These are phyloP conservation scores for Pyrenopolyporus hunteri DNA, from an alignment of 495 filamentous ascomycete species.

Conservation along the genomic window DNA sequence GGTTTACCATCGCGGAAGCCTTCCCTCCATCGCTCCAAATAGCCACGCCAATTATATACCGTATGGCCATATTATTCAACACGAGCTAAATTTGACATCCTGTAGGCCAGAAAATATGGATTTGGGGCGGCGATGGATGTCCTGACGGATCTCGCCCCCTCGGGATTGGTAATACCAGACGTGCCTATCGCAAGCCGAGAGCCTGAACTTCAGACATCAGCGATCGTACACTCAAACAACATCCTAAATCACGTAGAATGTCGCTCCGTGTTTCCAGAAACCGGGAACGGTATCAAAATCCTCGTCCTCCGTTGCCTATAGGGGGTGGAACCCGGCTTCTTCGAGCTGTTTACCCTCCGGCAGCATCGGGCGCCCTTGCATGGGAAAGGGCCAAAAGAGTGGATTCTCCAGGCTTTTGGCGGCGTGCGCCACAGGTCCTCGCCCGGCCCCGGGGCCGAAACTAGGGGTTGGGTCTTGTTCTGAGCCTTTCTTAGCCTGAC, in stretches of 20 bases:
- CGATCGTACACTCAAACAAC: too few species aligned
- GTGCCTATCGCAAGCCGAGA: too few species aligned
- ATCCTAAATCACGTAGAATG: too few species aligned
- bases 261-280: not conserved
- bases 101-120: too few species aligned
- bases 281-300: not conserved
- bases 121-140: too few species aligned
- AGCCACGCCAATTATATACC: not conserved
- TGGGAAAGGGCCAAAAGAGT: slow-evolving; percentile 61
- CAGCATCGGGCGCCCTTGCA: slow-evolving; percentile 60
- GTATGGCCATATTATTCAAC: not conserved
- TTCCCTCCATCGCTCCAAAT: not conserved
- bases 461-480: slow-evolving; percentile 20
- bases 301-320: slow-evolving; percentile 24
- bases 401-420: slow-evolving; percentile 47
- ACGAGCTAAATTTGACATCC: too few species aligned
- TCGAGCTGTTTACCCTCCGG: slow-evolving; percentile 50
- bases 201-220: too few species aligned
- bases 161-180: too few species aligned
- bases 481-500: slow-evolving; percentile 16
- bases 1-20: not conserved
- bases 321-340: slow-evolving; percentile 53
- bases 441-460: not conserved
- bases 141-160: too few species aligned
- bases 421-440: slow-evolving; percentile 7